A percentile compares a stretch with the other conserved stretches of the same genome.
Evolutionary conservation across 2,329 filamentous ascomycete genomes (phyloP).

Genomic region (Pseudogymnoascus sp.): DNA sequence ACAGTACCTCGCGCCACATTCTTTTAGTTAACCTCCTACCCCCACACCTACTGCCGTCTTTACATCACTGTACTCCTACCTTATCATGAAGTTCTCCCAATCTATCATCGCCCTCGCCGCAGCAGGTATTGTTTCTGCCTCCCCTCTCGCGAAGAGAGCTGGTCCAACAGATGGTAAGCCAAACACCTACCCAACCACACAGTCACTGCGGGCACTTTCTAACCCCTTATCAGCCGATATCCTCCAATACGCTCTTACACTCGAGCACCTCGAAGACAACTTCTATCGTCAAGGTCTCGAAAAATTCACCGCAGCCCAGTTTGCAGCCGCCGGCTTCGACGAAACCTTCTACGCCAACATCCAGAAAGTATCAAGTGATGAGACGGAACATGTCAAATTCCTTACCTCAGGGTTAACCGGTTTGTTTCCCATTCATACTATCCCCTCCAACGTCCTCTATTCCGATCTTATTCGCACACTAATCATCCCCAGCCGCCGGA

Average conservation of each 20-base stretch:
- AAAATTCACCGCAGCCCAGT: slow-evolving; percentile 49
- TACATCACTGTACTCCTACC: neutral
- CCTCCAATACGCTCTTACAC: slow-evolving; percentile 41
- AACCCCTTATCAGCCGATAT: slow-evolving; percentile 25
- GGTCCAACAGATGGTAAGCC: slow-evolving; percentile 14
- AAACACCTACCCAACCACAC: neutral
- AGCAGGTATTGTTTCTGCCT: slow-evolving; percentile 15
- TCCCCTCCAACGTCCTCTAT: slow-evolving; percentile 23
- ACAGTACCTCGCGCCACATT: neutral
- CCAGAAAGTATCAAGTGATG: slow-evolving; percentile 47
- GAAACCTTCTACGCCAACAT: slow-evolving; percentile 51
- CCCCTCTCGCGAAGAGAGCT: slow-evolving; percentile 16
- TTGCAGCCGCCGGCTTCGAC: slow-evolving; percentile 44
- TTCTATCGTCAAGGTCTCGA: slow-evolving; percentile 56
- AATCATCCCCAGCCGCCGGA: slow-evolving; percentile 32
- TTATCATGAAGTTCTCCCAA: slow-evolving; percentile 21
- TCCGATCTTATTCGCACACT: neutral
- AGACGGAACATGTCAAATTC: slow-evolving; percentile 50
- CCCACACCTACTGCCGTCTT: neutral
- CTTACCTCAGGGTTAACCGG: slow-evolving; percentile 38
- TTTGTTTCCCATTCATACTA: slow-evolving; percentile 13
- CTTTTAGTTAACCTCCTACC: neutral
- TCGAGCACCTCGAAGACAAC: slow-evolving; percentile 52
- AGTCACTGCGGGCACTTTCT: neutral
- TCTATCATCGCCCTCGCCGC: slow-evolving; percentile 17